Evolutionary conservation across 306 rosid species (phyloP), one percentile per base, ranked within the genome.

Genomic region (Citrullus colocynthis): DNA sequence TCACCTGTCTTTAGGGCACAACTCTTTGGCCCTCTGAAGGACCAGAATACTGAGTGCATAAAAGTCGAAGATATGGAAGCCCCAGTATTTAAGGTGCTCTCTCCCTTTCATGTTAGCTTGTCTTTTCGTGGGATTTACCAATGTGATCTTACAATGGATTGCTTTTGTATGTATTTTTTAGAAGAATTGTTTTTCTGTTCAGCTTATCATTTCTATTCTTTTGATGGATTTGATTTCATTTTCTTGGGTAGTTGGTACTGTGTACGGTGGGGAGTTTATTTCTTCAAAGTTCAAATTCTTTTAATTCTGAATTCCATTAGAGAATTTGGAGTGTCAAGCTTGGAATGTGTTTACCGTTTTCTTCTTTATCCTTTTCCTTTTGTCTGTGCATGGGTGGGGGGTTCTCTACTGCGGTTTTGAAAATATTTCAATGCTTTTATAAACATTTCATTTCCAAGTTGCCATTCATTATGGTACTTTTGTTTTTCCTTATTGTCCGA

Each of bases 1-100:
- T 93, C 96, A 63, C 95, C 95, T 62, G 93, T 91, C 44, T 93
- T 93, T 77, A 93, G 89, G 83, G 98, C 96, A 1, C 98, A 93
- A 81, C 91, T 93, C 83, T 93, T 81, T 80, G 98, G 79, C 65
- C 79, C 67, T 58, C 39, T 76, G 4, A 59, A 59, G 55, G 79
- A 76, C 69, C 79, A 85, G 63, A 85, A 78, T 82, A 44, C 83
- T 34, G 91, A 88, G 79, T 88, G 88, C 88, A 82, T 89, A 64
- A 87, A 89, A 48, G 89, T 89, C 13, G 85, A 91, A 84, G 96
- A 93, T 79, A 86, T 91, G 63, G 98, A 93, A 64, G 95, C 98
- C 79, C 90, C 91, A 63, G 90, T 93, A 79, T 93, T 93, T 85
- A 93, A 91, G 98, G 98, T 93, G 78, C 74, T 61, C 64, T 65